Evolutionary conservation across 768 basidiomycete genomes (phyloP).

Genomic region (Wakefieldia striispora): DNA sequence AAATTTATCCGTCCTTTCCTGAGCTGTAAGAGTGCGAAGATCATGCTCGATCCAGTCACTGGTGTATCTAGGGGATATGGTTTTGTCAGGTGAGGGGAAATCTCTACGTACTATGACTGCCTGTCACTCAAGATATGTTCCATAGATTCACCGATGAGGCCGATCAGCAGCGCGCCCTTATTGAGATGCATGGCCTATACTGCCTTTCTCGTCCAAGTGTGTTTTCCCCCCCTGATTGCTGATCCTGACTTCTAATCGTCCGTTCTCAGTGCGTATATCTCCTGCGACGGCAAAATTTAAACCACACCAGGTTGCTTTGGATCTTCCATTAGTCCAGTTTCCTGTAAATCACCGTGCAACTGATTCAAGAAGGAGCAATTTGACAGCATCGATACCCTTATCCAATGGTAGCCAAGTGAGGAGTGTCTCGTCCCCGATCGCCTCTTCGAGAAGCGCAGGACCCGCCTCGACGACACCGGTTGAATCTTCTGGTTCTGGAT

Average conservation of each 20-base stretch:
- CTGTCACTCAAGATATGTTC: slow-evolving; percentile 3
- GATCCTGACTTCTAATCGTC: slow-evolving; percentile 25
- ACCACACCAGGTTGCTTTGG: slow-evolving; percentile 46
- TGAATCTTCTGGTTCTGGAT: slow-evolving; percentile 43
- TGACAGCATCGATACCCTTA: slow-evolving; percentile 50
- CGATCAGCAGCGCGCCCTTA: slow-evolving; percentile 86
- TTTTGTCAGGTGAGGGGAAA: slow-evolving; percentile 70
- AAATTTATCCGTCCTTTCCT: slow-evolving; percentile 86
- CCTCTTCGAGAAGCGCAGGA: slow-evolving; percentile 33
- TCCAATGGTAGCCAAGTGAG: slow-evolving; percentile 47
- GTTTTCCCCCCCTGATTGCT: slow-evolving; percentile 28
- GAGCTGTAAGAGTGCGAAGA: slow-evolving; percentile 94
- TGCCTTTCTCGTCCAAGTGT: slow-evolving; percentile 85
- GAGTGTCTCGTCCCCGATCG: slow-evolving; percentile 72
- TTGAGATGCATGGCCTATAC: slow-evolving; percentile 90
- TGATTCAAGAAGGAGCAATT: slow-evolving; percentile 36
- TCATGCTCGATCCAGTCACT: slow-evolving; percentile 89
- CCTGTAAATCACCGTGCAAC: slow-evolving; percentile 26
- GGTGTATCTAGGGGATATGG: slow-evolving; percentile 90
- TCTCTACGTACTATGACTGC: slow-evolving; percentile 4
- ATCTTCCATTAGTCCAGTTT: slow-evolving; percentile 48
- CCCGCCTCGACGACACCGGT: slow-evolving; percentile 30
- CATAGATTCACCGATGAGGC: slow-evolving; percentile 82
- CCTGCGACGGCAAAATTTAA: slow-evolving; percentile 89
- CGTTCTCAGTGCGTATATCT: slow-evolving; percentile 76